Base-by-base conservation (phyloP, 176 grass and related monocot genomes). In the Zoysia japonica region DNA sequence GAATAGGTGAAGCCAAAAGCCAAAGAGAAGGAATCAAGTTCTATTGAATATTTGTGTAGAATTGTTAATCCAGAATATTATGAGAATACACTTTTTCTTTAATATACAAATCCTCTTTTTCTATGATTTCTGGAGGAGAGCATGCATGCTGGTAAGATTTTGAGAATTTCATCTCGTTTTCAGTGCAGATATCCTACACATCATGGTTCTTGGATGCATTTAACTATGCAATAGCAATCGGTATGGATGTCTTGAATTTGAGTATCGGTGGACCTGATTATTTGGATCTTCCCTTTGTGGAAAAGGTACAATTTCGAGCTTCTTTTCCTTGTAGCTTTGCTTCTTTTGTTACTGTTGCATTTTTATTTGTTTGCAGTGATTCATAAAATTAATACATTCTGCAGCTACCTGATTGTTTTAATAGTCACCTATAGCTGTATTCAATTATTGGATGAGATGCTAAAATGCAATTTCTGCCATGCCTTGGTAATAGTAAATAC, bases 121-220 rank as follows among this genome's bases (percentile, higher is more conserved):
- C n/a, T n/a, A n/a, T n/a, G n/a, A n/a, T n/a, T n/a, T 49, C 28
- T 20, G 40, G 43, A 19, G 48, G 49, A 79, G 38, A 55, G 49
- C 47, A 37, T 68, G 49, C 62, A n/a, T 76, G 60, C 81, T 92
- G 81, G 78, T 82, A 88, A 93, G 78, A 89, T 92, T 90, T 92
- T 98, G 91, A 98, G 72, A 98, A 89, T 92, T 79, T 51, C 41
- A 71, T 69, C 61, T 94, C 93, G 61, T 89, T 89, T 83, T 89
- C 88, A 94, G 90, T 92, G 92, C 95, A 98, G 95, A 92, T 98
- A 90, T 98, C 95, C 75, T 98, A 98, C 83, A 98, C 95, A 59
- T 98, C 95, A 68, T 98, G 92, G 92, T 98, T 98, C 82, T 91
- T 98, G 74, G 95, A 98, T 89, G 95, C 95, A 88, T 98, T 98